A percentile compares a stretch with the other conserved stretches of the same genome.
phyloP scores from a whole-genome alignment of 1,284 basidiomycete genomes.

The Sparassis latifolia region DNA sequence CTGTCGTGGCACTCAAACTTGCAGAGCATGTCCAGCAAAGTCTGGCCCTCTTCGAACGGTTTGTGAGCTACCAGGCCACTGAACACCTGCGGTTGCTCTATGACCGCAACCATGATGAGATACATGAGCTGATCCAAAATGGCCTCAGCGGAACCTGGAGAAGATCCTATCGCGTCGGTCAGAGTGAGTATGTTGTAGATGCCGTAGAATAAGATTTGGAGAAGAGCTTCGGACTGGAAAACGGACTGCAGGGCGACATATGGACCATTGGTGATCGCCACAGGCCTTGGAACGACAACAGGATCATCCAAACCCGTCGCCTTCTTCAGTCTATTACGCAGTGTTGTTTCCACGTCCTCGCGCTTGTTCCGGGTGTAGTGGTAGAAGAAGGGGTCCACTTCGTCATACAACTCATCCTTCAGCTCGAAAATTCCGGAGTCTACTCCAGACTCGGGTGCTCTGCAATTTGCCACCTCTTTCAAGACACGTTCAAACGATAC shows the following conservation, averaged over 20 bases:
- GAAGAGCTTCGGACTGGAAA: constrained; percentile 62
- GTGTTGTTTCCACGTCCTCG: constrained; percentile 85
- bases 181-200: constrained; percentile 62
- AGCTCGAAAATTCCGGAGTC: constrained; percentile 88
- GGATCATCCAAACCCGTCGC: constrained; percentile 57
- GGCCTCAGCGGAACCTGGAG: constrained; percentile 75
- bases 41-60: constrained; percentile 52
- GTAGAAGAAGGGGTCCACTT: constrained; percentile 95
- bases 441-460: constrained; percentile 68
- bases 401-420: constrained; percentile 75
- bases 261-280: constrained; percentile 61
- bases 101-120: constrained; percentile 76
- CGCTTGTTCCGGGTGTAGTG: constrained; percentile 95
- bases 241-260: constrained; percentile 54
- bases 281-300: constrained; percentile 68
- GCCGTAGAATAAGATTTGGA: constrained; percentile 75
- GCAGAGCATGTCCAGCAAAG: constrained; percentile 69
- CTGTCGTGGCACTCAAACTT: constrained; percentile 68
- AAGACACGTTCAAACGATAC: constrained; percentile 81
- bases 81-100: constrained; percentile 62
- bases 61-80: constrained; percentile 49
- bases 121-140: constrained; percentile 88
- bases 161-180: constrained; percentile 48
- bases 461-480: constrained; percentile 77
- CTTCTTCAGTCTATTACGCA: constrained; percentile 67